Evolutionary conservation across 441 rosid genomes (phyloP), one percentile per base, ranked within the genome.

Genomic region (Gossypium schwendimanii): DNA sequence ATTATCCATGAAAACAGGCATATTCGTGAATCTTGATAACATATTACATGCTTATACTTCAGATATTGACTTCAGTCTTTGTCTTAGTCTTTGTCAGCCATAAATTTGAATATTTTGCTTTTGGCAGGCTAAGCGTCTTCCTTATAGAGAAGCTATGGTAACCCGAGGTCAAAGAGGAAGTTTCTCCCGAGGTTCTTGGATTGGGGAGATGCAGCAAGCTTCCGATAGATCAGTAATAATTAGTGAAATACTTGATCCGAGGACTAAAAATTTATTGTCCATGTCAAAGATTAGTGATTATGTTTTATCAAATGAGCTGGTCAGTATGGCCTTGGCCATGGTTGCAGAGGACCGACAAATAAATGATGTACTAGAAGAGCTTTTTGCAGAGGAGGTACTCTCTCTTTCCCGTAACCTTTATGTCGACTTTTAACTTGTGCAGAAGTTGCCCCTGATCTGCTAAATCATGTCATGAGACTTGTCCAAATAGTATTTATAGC

Each of bases 291-390:
- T 89, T 75, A 88, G 92, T 58, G 95, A 89, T 77, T 89, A 86
- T 61, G 91, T 89, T 62, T 72, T 88, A 68, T 89, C 95, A 67
- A 89, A 89, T 41, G 95, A 88, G 76, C 92, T 89, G 54, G 91
- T 89, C 70, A 89, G 95, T 83, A 89, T 89, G 95, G 95, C 92
- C 20, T 63, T 89, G 63, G 95, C 95, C 63, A 88, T 89, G 92
- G 94, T 89, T 73, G 89, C 95, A 3, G 95, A 89, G 81, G 92
- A 89, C 76, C 87, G 84, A 53, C 92, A 89, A 79, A 87, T 89
- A 75, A 88, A 89, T 70, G 76, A 83, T 59, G 89, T 88, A 36
- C 74, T 88, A 73, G 92, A 89, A 76, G 94, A 89, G 84, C 88
- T 89, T 24, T 88, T 87, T 9, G 88, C 91, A 0, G 95, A 89